Conservation (phyloP, 306 rosid genomes). For the Comarum palustre region DNA sequence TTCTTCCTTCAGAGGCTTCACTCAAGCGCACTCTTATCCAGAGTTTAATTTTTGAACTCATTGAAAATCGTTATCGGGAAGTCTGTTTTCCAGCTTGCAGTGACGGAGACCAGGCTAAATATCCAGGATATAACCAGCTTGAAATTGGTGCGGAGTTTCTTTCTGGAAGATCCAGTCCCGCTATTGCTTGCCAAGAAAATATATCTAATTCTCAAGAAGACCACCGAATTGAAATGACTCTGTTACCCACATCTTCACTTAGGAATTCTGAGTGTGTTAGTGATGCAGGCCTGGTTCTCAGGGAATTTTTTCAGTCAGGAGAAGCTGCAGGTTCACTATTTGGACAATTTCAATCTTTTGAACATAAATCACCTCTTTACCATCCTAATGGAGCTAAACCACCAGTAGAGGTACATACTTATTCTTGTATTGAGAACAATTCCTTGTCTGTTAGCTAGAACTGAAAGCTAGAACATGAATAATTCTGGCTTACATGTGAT, state of each 20-base stretch:
- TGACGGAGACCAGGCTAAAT: conserved; percentile 37
- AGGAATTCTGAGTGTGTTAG: conserved; percentile 48
- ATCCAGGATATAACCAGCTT: conserved; percentile 38
- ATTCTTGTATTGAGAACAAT: neutral
- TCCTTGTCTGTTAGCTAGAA: neutral
- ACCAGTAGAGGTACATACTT: conserved; percentile 46
- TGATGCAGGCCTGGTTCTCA: conserved; percentile 70
- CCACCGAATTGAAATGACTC: conserved; percentile 71
- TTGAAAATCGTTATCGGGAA: conserved; percentile 48
- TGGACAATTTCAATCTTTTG: conserved; percentile 56
- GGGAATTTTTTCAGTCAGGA: conserved; percentile 71
- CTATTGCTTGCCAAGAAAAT: conserved; percentile 34
- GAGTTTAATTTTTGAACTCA: conserved; percentile 70
- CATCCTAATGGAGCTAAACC: conserved; percentile 45
- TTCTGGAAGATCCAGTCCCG: conserved; percentile 40
- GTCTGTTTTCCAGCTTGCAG: conserved; percentile 46
- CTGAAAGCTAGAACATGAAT: neutral
- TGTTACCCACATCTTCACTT: conserved; percentile 60
- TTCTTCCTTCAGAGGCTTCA: conserved; percentile 83
- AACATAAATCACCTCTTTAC: conserved; percentile 51
- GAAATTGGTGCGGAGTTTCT: conserved; percentile 35
- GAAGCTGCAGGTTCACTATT: conserved; percentile 49
- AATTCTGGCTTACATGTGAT: neutral
- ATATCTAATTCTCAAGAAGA: conserved; percentile 43
- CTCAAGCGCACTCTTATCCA: conserved; percentile 85